These are phyloP conservation scores for Diaporthe citriasiana DNA, from an alignment of 2,329 filamentous ascomycete genomes.

Conservation along the genomic window DNA sequence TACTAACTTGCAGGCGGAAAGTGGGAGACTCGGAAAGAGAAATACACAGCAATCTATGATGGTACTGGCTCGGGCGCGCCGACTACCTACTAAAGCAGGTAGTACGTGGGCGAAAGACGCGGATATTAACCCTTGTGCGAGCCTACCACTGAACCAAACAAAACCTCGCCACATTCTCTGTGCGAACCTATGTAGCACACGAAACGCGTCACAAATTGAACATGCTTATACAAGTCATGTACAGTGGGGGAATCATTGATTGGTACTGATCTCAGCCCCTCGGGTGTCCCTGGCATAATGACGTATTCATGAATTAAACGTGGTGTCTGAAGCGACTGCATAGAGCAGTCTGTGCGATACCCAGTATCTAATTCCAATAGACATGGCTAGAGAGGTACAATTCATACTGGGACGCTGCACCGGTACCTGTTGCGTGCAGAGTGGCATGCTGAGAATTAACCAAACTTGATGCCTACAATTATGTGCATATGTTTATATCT, in stretches of 20 bases:
- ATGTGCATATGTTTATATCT: no score
- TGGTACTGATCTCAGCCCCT: neutral
- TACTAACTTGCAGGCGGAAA: neutral
- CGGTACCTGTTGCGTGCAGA: neutral
- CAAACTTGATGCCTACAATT: no score
- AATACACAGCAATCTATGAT: neutral
- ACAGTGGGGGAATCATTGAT: neutral
- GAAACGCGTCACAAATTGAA: neutral
- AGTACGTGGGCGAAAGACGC: neutral
- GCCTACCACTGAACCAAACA: neutral
- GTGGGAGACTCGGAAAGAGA: neutral
- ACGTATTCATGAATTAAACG: neutral
- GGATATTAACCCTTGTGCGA: neutral
- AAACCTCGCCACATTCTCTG: neutral
- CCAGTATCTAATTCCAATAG: neutral
- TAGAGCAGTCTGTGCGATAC: neutral
- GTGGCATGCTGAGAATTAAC: no score
- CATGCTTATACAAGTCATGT: neutral
- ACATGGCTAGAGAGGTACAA: neutral
- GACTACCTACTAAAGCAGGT: conserved; percentile 15
- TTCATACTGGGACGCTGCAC: neutral
- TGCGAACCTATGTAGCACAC: neutral
- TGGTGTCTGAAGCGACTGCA: neutral
- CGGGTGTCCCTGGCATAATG: neutral
- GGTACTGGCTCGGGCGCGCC: conserved; percentile 4